Percentiles rank a stretch among this genome's conserved stretches.
These are phyloP conservation scores for Erodium texanum DNA, from an alignment of 441 rosid species.

Conservation along the genomic window DNA sequence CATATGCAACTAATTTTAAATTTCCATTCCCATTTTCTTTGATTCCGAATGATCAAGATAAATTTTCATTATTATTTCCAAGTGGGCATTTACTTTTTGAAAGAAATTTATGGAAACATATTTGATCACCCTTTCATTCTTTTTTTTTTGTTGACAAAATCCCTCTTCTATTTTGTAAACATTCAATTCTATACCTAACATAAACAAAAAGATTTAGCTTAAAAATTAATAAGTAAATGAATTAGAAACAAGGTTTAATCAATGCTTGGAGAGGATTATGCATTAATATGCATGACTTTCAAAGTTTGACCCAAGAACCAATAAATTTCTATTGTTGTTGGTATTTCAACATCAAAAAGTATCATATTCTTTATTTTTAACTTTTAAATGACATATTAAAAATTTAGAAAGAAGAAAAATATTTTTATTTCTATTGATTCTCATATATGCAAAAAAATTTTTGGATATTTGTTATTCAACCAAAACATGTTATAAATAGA, in stretches of 20 bases:
- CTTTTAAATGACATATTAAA: too few species aligned
- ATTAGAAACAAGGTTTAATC: not conserved
- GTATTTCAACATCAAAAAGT: not conserved
- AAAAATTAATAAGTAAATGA: not conserved
- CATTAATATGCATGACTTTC: too few species aligned
- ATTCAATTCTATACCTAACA: not conserved
- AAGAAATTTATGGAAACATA: not conserved
- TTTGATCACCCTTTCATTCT: not conserved
- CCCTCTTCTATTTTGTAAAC: not conserved
- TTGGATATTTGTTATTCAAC: too few species aligned
- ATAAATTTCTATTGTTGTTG: not conserved
- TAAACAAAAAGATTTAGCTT: not conserved
- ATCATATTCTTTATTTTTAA: not conserved
- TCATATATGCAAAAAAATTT: too few species aligned
- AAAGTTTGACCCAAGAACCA: not conserved
- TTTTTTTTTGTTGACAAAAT: too few species aligned
- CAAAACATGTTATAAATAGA: too few species aligned
- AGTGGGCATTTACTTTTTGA: not conserved
- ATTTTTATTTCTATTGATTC: too few species aligned
- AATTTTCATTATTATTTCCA: not conserved
- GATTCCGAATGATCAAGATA: too few species aligned
- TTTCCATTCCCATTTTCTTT: not conserved
- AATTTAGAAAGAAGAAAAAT: too few species aligned
- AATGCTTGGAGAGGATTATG: not conserved
- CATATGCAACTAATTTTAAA: not conserved